Evolutionary conservation across 768 basidiomycete genomes (phyloP).

Genomic region (Xerocomellus intermedius): DNA sequence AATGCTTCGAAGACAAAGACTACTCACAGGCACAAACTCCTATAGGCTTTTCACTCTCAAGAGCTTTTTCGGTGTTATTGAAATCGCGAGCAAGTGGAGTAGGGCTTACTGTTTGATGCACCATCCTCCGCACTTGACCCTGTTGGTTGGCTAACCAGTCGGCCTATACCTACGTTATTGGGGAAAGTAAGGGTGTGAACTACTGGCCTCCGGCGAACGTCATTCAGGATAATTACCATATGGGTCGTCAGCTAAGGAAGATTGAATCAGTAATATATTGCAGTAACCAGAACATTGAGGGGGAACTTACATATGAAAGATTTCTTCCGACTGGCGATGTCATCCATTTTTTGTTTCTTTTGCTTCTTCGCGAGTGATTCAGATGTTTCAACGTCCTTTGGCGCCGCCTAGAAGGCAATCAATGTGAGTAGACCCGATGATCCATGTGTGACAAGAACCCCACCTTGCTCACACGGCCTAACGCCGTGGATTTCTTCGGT

Average conservation of each 20-base stretch:
- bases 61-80: constrained; percentile 11
- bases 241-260: not conserved
- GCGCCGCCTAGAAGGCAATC: constrained; percentile 9
- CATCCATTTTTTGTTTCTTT: constrained; percentile 10
- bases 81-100: not conserved
- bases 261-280: not conserved
- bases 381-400: not conserved
- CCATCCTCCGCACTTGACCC: not conserved
- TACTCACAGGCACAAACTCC: constrained; percentile 18
- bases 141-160: not conserved
- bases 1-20: constrained; percentile 1
- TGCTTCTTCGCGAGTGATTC: constrained; percentile 3
- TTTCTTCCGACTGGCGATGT: not conserved
- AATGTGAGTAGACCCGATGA: not conserved
- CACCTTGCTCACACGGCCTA: constrained; percentile 12
- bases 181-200: not conserved
- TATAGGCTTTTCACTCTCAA: not conserved
- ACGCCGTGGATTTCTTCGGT: constrained; percentile 2
- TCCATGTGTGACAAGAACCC: not conserved
- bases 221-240: constrained; percentile 3
- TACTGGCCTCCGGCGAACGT: not conserved
- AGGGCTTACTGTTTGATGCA: constrained; percentile 10
- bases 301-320: constrained; percentile 13
- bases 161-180: constrained; percentile 4
- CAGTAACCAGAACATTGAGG: not conserved